A percentile compares a stretch with the other conserved stretches of the same genome.
Conservation (phyloP, 768 basidiomycete species). For the Mycena metata region DNA sequence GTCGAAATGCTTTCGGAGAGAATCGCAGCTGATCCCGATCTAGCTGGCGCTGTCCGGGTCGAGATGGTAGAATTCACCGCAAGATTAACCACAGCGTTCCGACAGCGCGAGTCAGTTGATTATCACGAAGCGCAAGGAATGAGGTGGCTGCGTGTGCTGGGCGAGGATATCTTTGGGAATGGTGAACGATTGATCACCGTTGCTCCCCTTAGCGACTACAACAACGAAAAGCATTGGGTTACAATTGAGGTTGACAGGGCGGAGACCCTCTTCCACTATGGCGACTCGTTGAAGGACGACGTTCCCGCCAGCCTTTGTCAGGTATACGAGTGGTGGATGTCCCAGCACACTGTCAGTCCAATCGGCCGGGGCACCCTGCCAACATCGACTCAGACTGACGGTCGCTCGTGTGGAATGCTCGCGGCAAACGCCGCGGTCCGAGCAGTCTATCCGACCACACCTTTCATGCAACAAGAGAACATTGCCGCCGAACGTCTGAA, state of each 20-base stretch:
- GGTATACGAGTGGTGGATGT: background rate
- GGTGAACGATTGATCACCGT: slow-evolving; percentile 6
- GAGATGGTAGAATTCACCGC: too few relatives aligned
- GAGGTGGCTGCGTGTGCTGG: slow-evolving; percentile 1
- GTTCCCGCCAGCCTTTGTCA: background rate
- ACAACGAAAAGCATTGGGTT: slow-evolving; percentile 16
- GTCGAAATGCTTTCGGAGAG: too few relatives aligned
- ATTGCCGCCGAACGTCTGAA: background rate
- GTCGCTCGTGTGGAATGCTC: background rate
- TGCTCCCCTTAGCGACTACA: slow-evolving; percentile 6
- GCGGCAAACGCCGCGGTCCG: background rate
- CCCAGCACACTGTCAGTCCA: background rate
- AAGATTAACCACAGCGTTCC: too few relatives aligned
- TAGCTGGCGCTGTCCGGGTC: too few relatives aligned
- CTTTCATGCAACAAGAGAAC: background rate
- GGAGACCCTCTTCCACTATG: background rate
- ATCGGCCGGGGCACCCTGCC: background rate
- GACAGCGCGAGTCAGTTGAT: background rate
- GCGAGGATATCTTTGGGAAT: slow-evolving; percentile 1
- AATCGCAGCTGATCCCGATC: too few relatives aligned
- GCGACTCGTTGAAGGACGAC: background rate
- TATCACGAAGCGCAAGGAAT: background rate
- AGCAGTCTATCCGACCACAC: background rate
- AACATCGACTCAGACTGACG: background rate
- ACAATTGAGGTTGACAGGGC: background rate